Base-by-base conservation (phyloP, 2,329 filamentous ascomycete species). In the Coniochaeta ligniaria region DNA sequence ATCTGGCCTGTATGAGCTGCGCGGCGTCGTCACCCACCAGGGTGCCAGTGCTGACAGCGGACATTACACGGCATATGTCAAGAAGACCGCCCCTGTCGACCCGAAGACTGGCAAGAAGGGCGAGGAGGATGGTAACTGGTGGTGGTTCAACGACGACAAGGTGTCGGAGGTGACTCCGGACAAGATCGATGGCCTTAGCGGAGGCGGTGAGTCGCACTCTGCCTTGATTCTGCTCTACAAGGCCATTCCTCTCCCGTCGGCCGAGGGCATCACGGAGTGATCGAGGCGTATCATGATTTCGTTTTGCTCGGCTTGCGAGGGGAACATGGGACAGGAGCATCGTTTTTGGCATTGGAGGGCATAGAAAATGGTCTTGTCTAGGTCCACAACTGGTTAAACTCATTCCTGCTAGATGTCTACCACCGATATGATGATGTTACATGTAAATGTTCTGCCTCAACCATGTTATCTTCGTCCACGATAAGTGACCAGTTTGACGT, bases 131-230 rank as follows among this genome's bases (percentile, higher is more conserved):
- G 92, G 91, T 67, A 96, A 92, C 69, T 99, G 95, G 95, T 99
- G 95, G 94, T 99, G 95, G 94, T 99, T 99, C 83, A 98, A 99
- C 74, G 95, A 99, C 70, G 94, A 99, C 72, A 96, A 92, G 78
- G 95, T 99, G 36, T 87, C 89, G 16, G 95, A 99, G 78, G 95
- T 99, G 31, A 86, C 91, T 17, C 80, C 85, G 28, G 94, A 98
- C 68, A 95, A 96, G 80, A 96, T 99, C 66, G 90, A 94, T 72
- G 89, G 88, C 3, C 82, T 99, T 58, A 84, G 92, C 58, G 96
- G 95, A 62, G 95, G 96, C 70, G 94, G 92, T 66, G 91, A 95
- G 75, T 89, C 87, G 59, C 91, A 95, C 74, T 92, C 90, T 58
- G 91, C 91, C 31, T 81, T 95, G 56, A 92, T 95, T 64, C 77